Conservation (phyloP, 2,329 filamentous ascomycete genomes). For the Calonectria honghensis region DNA sequence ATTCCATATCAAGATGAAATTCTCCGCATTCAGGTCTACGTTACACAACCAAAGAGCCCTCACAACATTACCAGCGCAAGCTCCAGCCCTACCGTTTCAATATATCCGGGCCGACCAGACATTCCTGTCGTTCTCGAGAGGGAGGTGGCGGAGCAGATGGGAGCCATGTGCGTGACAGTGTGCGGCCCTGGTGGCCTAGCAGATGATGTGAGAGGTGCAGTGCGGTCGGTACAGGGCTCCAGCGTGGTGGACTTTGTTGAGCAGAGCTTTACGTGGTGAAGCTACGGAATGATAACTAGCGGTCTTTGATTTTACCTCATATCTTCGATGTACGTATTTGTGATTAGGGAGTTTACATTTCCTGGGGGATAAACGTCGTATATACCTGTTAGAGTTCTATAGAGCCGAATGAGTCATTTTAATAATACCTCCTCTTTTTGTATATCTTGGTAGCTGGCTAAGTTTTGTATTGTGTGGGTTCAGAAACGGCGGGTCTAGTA, state of each 20-base stretch:
- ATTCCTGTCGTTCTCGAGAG: conserved; percentile 85
- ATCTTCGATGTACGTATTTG: conserved; percentile 57
- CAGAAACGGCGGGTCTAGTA: too few relatives aligned
- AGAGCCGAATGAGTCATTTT: conserved; percentile 31
- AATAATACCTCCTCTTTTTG: not conserved
- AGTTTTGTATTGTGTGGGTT: not conserved
- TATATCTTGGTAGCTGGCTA: not conserved
- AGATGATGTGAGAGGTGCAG: conserved; percentile 83
- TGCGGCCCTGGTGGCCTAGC: conserved; percentile 85
- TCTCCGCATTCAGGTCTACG: conserved; percentile 90
- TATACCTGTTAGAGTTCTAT: conserved; percentile 46
- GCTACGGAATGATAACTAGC: not conserved
- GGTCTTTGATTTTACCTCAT: conserved; percentile 39
- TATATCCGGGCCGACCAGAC: conserved; percentile 93
- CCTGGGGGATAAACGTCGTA: conserved; percentile 39
- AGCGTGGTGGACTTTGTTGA: conserved; percentile 84
- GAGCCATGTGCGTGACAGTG: conserved; percentile 91
- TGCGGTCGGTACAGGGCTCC: conserved; percentile 77
- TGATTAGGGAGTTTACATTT: conserved; percentile 47
- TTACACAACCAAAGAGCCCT: conserved; percentile 89
- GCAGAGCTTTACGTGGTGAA: conserved; percentile 82
- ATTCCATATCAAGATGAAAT: conserved; percentile 87
- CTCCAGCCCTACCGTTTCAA: conserved; percentile 87
- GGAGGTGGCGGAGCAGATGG: conserved; percentile 87
- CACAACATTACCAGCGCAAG: conserved; percentile 82